Base-by-base conservation (phyloP, 495 filamentous ascomycete genomes). In the Penicillium parvum region DNA sequence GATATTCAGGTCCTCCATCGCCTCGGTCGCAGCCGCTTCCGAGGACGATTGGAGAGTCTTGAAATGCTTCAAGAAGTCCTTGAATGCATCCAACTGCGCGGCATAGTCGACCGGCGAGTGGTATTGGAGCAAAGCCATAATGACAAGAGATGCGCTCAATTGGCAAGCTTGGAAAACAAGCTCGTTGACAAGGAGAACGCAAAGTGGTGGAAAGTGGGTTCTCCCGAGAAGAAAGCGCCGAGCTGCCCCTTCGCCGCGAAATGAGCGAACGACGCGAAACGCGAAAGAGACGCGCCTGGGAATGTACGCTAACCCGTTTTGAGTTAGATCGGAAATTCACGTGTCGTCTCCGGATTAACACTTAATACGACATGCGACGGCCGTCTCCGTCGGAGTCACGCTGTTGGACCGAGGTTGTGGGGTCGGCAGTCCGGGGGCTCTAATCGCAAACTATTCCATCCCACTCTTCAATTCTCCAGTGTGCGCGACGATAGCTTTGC, bases 31-130 rank as follows among this genome's bases (percentile, higher is more conserved):
- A 45, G 86, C 74, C 3, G 78, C 77, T 55, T 90, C 84, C 37
- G 72, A 68, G 39, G 82, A 69, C 6, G 86, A 82, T 22, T 86
- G 78, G 11, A 80, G 76, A 9, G 83, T 85, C 69, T 98, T 97
- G 78, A 94, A 98, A 32, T 78, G 77, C 49, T 77, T 69, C 45
- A 98, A 75, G 62, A 98, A 98, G 54, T 85, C 82, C 63, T 90
- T 81, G 71, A 98, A 95, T 21, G 82, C 88, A 38, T 72, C 87
- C 69, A 88, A 81, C 63, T 98, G 92, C 37, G 79, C 80, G 56
- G 77, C 76, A 66, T 97, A 98, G 59, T 96, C 81, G 47, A 95
- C 88, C 20, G 84, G 82, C 42, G 78, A 70, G 52, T 68, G 76
- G 60, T 83, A 85, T 46, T 82, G 80, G 40, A 86, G 76, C 49